A percentile compares a stretch with the other conserved stretches of the same genome.
Conservation (phyloP, 169 alveolate genomes). For the Theileria orientalis region DNA sequence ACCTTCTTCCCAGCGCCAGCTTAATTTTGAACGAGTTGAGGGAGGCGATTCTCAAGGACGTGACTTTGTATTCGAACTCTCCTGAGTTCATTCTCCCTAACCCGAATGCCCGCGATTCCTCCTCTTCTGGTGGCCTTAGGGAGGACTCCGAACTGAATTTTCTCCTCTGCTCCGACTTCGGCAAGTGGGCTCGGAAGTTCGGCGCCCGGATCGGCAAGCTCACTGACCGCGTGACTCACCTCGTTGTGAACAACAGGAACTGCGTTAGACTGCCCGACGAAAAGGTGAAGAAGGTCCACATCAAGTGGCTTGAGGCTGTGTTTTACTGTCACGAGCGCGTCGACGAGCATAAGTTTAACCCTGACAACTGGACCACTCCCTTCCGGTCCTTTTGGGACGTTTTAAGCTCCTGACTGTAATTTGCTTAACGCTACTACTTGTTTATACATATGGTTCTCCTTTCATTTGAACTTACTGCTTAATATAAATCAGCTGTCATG, state of each 20-base stretch:
- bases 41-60: conserved; percentile 5
- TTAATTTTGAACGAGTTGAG: conserved; percentile 13
- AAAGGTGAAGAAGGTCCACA: conserved; percentile 40
- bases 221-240: conserved; percentile 4
- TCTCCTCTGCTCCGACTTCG: conserved; percentile 34
- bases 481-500: too few relatives aligned
- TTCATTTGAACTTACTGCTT: too few relatives aligned
- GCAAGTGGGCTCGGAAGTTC: conserved; percentile 17
- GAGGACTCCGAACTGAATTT: conserved; percentile 21
- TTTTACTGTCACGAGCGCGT: conserved; percentile 38
- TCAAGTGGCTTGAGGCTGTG: conserved; percentile 62
- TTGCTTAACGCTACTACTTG: not conserved
- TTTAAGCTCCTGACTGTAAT: not conserved
- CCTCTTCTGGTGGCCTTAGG: too few relatives aligned
- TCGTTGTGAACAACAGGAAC: not conserved
- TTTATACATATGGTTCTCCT: too few relatives aligned
- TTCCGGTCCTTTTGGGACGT: conserved; percentile 60
- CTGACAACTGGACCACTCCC: conserved; percentile 42
- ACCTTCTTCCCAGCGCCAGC: conserved; percentile 46
- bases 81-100: conserved; percentile 29
- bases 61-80: conserved; percentile 25
- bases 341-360: conserved; percentile 38
- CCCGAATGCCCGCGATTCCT: too few relatives aligned
- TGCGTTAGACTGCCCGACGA: not conserved
- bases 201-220: conserved; percentile 6